Evolutionary conservation across 768 basidiomycete species (phyloP).

Genomic region (Mycena capillaripes): DNA sequence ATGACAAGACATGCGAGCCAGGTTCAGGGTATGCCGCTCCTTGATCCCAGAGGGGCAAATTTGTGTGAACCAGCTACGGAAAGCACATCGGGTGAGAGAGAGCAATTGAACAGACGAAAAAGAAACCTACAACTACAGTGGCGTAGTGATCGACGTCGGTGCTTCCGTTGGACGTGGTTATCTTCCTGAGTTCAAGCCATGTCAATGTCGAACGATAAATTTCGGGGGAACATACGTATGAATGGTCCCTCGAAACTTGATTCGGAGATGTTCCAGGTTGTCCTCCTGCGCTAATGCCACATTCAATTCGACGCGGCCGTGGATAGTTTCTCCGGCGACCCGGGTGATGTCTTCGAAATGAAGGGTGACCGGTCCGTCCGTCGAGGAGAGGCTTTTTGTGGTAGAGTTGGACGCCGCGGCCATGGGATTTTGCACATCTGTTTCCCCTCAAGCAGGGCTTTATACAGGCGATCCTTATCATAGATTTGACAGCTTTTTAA

Average conservation of each 20-base stretch:
- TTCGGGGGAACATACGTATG: background rate
- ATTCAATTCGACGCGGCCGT: conserved; percentile 24
- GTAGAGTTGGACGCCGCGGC: background rate
- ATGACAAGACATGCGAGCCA: conserved; percentile 8
- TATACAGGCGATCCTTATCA: too few relatives aligned
- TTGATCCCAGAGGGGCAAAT: conserved; percentile 11
- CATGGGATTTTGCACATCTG: conserved; percentile 12
- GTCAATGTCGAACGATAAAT: background rate
- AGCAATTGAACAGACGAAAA: background rate
- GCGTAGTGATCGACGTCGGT: background rate
- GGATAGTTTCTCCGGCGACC: conserved; percentile 28
- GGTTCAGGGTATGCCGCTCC: conserved; percentile 14
- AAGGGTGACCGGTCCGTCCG: conserved; percentile 26
- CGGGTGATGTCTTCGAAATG: conserved; percentile 25
- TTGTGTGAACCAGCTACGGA: conserved; percentile 15
- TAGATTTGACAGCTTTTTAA: too few relatives aligned
- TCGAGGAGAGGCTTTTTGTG: background rate
- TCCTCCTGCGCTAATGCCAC: conserved; percentile 27
- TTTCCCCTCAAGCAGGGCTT: too few relatives aligned
- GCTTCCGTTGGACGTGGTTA: background rate
- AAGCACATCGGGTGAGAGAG: background rate
- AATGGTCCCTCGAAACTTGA: conserved; percentile 26
- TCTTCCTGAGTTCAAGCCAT: background rate
- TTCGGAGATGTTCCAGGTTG: conserved; percentile 24
- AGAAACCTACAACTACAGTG: background rate